Evolutionary conservation across 495 filamentous ascomycete genomes (phyloP).

Genomic region (Collariella sp.): DNA sequence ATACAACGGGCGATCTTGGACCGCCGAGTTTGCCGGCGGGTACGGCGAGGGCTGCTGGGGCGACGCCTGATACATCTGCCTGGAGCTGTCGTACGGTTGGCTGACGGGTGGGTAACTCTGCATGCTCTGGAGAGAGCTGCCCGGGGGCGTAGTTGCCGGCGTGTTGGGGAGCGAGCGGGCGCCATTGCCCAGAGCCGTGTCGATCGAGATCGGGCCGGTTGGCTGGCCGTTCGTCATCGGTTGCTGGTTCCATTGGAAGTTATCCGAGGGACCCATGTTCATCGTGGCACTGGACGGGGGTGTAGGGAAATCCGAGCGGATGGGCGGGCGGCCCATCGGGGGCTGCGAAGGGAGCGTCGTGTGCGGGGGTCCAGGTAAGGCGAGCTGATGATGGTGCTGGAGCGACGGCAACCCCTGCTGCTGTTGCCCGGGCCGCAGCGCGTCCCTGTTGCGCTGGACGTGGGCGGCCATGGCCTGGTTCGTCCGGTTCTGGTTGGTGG

Average conservation of each 20-base stretch:
- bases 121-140: slow-evolving; percentile 64
- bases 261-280: slow-evolving; percentile 61
- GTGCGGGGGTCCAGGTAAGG: slow-evolving; percentile 52
- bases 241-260: slow-evolving; percentile 64
- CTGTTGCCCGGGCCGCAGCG: slow-evolving; percentile 37
- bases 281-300: slow-evolving; percentile 89
- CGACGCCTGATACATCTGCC: slow-evolving; percentile 74
- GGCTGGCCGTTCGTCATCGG: slow-evolving; percentile 58
- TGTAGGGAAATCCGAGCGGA: slow-evolving; percentile 85
- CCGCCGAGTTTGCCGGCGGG: slow-evolving; percentile 51
- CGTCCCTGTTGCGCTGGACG: slow-evolving; percentile 54
- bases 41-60: slow-evolving; percentile 63
- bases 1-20: slow-evolving; percentile 65
- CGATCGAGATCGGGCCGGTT: slow-evolving; percentile 71
- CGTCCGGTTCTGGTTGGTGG: slow-evolving; percentile 73
- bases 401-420: slow-evolving; percentile 53
- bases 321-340: slow-evolving; percentile 55
- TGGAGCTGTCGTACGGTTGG: slow-evolving; percentile 67
- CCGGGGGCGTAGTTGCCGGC: slow-evolving; percentile 84
- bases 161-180: slow-evolving; percentile 87
- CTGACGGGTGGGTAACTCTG: slow-evolving; percentile 61
- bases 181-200: slow-evolving; percentile 71
- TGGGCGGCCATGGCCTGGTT: slow-evolving; percentile 75
- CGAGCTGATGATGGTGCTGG: slow-evolving; percentile 73
- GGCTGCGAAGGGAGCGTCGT: slow-evolving; percentile 71